Conservation (phyloP, 108 stramenopile genomes). For the Pseudonitzschia delicatissima region DNA sequence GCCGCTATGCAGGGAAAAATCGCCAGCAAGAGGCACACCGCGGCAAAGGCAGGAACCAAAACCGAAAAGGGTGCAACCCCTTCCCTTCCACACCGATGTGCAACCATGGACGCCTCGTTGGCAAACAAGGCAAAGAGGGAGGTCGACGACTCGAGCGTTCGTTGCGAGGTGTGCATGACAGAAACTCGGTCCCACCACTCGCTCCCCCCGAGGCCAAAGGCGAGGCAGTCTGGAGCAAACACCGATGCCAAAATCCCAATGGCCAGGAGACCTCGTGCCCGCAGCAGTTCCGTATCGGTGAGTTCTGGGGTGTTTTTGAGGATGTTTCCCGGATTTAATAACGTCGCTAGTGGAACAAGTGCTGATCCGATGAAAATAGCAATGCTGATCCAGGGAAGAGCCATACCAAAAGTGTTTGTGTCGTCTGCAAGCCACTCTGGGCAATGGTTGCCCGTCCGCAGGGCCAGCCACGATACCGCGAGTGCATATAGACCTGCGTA, state of each 20-base stretch:
- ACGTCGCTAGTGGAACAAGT: conserved; percentile 19
- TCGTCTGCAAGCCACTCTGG: conserved; percentile 22
- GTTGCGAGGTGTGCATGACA: conserved; percentile 20
- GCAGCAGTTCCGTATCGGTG: conserved; percentile 33
- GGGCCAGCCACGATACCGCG: conserved; percentile 28
- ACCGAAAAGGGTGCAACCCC: conserved; percentile 30
- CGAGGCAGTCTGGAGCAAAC: conserved; percentile 31
- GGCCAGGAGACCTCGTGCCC: conserved; percentile 25
- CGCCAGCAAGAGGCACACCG: conserved; percentile 31
- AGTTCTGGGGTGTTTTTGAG: conserved; percentile 4
- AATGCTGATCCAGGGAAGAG: conserved; percentile 18
- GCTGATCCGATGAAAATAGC: conserved; percentile 22
- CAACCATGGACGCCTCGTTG: conserved; percentile 39
- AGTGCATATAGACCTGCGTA: conserved; percentile 29
- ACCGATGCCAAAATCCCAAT: conserved; percentile 38
- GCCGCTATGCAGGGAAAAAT: conserved; percentile 29
- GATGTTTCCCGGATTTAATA: conserved; percentile 9
- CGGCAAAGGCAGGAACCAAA: conserved; percentile 30
- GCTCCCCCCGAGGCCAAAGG: conserved; percentile 19
- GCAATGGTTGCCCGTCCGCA: conserved; percentile 25
- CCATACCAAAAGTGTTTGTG: conserved; percentile 8
- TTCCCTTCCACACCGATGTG: conserved; percentile 24
- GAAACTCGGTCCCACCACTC: conserved; percentile 37
- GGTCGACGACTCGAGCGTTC: conserved; percentile 33
- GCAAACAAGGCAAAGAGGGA: conserved; percentile 33